Evolutionary conservation across 140 eudicot species (phyloP).

Genomic region (Senecio squalidus): DNA sequence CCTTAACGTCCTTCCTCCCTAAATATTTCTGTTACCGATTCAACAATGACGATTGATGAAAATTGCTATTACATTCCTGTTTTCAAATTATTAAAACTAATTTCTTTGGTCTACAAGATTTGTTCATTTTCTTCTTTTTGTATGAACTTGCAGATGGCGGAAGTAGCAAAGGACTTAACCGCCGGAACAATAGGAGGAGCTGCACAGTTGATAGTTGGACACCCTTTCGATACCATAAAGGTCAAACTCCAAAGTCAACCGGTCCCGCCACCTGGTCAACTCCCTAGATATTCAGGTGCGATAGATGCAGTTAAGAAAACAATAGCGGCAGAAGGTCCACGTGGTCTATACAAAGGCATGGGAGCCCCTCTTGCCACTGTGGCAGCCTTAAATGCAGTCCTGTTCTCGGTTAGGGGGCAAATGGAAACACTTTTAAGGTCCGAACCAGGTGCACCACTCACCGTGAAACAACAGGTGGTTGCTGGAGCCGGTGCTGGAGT

Average conservation of each 20-base stretch:
- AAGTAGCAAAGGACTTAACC: slow-evolving; percentile 76
- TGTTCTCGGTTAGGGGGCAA: slow-evolving; percentile 81
- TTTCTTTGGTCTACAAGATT: not conserved
- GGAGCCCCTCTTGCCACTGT: slow-evolving; percentile 99
- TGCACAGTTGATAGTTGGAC: slow-evolving; percentile 75
- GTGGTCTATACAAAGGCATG: slow-evolving; percentile 89
- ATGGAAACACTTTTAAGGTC: slow-evolving; percentile 73
- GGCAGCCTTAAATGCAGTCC: slow-evolving; percentile 80
- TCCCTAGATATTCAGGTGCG: slow-evolving; percentile 72
- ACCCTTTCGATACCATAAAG: slow-evolving; percentile 89
- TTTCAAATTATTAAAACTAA: not conserved
- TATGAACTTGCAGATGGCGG: slow-evolving; percentile 55
- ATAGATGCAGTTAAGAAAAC: slow-evolving; percentile 86
- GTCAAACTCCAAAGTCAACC: slow-evolving; percentile 97
- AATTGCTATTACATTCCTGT: not conserved
- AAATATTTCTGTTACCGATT: not conserved
- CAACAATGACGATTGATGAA: not conserved
- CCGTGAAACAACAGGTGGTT: slow-evolving; percentile 69
- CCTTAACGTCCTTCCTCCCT: not conserved
- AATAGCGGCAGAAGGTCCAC: slow-evolving; percentile 78
- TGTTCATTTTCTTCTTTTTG: not conserved
- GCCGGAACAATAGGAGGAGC: slow-evolving; percentile 93
- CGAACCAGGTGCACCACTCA: slow-evolving; percentile 63
- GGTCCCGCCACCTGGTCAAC: slow-evolving; percentile 73
- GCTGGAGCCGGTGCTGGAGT: slow-evolving; percentile 94